phyloP scores from a whole-genome alignment of 2,329 filamentous ascomycete species.

The Diplodia intermedia region DNA sequence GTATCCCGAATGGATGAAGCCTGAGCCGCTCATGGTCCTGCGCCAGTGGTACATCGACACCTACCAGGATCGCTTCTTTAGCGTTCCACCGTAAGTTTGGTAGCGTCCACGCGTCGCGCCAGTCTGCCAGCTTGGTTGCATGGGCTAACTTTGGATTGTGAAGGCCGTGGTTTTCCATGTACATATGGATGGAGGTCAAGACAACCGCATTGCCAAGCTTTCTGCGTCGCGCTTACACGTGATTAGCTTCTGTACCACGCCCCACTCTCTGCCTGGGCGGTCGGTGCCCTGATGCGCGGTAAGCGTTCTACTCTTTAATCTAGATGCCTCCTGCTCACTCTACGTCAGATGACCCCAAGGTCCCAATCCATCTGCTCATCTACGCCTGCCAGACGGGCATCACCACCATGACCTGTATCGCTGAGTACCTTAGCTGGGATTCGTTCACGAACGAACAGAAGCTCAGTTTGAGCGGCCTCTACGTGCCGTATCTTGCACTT shows the following conservation, averaged over 20 bases:
- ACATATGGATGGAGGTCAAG: constrained; percentile 61
- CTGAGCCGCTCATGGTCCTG: constrained; percentile 57
- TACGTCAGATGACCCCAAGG: constrained; percentile 60
- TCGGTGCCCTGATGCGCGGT: constrained; percentile 62
- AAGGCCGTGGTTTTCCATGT: constrained; percentile 61
- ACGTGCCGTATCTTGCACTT: constrained; percentile 46
- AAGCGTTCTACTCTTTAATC: constrained; percentile 19
- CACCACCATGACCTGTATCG: constrained; percentile 68
- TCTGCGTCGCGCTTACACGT: constrained; percentile 17
- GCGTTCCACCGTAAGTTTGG: constrained; percentile 55
- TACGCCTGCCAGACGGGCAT: constrained; percentile 66
- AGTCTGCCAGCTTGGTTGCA: background rate
- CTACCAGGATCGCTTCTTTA: constrained; percentile 70
- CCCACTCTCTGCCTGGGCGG: constrained; percentile 66
- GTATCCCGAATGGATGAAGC: constrained; percentile 61
- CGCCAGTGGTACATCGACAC: constrained; percentile 65
- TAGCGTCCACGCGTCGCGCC: background rate
- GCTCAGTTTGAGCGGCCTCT: constrained; percentile 45
- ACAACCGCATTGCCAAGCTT: constrained; percentile 17
- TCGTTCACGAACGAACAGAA: constrained; percentile 43
- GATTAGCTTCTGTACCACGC: constrained; percentile 61
- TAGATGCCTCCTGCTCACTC: constrained; percentile 3
- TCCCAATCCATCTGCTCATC: constrained; percentile 66
- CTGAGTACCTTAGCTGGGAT: constrained; percentile 64
- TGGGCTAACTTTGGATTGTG: background rate